phyloP scores from a whole-genome alignment of 2,329 filamentous ascomycete species.

The Trichoderma aggressivum region DNA sequence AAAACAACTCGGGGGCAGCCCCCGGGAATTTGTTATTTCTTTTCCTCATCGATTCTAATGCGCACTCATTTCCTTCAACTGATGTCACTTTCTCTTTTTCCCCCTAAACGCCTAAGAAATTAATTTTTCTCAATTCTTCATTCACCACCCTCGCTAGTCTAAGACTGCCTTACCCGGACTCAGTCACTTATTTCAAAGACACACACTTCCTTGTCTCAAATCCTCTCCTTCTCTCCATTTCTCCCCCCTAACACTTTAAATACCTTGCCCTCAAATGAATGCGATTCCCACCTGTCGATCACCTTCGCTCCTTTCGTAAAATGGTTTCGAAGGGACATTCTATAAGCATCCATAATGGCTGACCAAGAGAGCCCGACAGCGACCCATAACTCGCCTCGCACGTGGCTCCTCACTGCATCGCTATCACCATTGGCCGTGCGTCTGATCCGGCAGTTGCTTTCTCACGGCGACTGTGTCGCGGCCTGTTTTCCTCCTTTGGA shows the following conservation, averaged over 20 bases:
- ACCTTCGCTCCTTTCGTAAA: constrained; percentile 12
- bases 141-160: constrained; percentile 11
- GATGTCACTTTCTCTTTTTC: background rate
- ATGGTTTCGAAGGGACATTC: constrained; percentile 12
- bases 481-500: constrained; percentile 77
- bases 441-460: constrained; percentile 74
- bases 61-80: background rate
- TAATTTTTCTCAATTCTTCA: constrained; percentile 4
- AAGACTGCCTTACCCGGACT: constrained; percentile 6
- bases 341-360: constrained; percentile 27
- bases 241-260: background rate
- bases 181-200: background rate
- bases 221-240: background rate
- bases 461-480: constrained; percentile 88
- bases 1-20: background rate
- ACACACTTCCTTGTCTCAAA: background rate
- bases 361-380: constrained; percentile 41
- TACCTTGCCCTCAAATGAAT: constrained; percentile 23
- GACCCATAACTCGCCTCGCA: constrained; percentile 71
- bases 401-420: constrained; percentile 89
- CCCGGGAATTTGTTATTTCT: background rate
- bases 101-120: background rate
- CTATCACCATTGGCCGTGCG: constrained; percentile 82
- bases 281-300: background rate
- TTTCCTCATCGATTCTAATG: background rate